phyloP scores from a whole-genome alignment of 2,329 filamentous ascomycete genomes.

The Alternaria sp. region DNA sequence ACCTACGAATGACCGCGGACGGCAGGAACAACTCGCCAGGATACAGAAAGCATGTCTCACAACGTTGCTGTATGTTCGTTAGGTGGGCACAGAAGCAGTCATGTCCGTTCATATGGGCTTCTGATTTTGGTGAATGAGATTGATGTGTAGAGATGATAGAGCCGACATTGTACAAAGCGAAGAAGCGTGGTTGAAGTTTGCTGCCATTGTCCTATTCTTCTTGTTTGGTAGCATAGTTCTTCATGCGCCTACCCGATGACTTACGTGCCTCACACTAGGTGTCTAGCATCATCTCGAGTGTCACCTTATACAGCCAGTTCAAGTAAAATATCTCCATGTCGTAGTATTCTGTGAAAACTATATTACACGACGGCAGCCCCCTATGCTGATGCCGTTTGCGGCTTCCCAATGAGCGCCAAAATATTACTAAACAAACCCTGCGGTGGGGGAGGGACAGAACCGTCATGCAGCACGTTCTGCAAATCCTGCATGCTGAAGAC shows the following conservation, averaged over 20 bases:
- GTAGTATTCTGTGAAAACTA: constrained; percentile 4
- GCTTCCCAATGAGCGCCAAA: constrained; percentile 25
- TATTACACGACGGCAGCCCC: background rate
- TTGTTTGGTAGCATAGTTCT: background rate
- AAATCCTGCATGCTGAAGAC: constrained; percentile 27
- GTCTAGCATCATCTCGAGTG: background rate
- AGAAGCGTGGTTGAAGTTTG: background rate
- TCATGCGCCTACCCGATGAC: background rate
- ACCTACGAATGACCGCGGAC: background rate
- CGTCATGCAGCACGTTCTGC: constrained; percentile 30
- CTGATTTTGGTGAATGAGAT: background rate
- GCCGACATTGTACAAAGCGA: background rate
- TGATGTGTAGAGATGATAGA: background rate
- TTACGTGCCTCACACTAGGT: no score
- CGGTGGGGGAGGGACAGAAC: constrained; percentile 24
- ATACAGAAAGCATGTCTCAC: background rate
- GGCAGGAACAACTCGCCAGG: background rate
- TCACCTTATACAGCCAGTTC: background rate
- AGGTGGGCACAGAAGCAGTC: background rate
- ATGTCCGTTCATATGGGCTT: background rate
- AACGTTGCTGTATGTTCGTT: background rate
- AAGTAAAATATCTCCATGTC: background rate
- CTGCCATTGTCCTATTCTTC: background rate
- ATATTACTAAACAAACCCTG: constrained; percentile 28
- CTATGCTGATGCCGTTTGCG: constrained; percentile 23